Evolutionary conservation across 75 land plant species (phyloP).

Genomic region (Chamaecyparis obtusa): DNA sequence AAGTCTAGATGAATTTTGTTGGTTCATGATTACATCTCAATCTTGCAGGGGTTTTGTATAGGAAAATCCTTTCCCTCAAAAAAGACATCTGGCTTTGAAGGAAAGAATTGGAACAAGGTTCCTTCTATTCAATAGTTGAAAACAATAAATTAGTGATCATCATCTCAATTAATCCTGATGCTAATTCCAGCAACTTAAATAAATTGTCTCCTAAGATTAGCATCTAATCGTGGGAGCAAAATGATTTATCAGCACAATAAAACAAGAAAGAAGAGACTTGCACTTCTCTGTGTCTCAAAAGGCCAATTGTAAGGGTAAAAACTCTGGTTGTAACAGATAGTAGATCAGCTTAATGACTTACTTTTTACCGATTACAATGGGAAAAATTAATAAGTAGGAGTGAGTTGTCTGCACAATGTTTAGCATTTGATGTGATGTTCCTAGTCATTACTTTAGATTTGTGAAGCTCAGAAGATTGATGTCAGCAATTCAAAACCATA

Average conservation of each 20-base stretch:
- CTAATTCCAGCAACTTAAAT: not conserved
- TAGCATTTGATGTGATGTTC: not conserved
- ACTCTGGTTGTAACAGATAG: not conserved
- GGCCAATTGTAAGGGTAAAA: not conserved
- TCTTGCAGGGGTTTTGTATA: not conserved
- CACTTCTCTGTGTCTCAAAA: not conserved
- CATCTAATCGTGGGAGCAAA: not conserved
- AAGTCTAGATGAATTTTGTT: not conserved
- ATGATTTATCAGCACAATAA: not conserved
- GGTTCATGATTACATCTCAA: no score
- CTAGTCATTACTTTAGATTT: not conserved
- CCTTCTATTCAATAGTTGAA: not conserved
- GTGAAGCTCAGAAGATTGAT: not conserved
- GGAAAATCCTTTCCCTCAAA: not conserved
- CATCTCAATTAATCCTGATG: not conserved
- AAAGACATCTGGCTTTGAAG: not conserved
- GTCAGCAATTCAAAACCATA: not conserved
- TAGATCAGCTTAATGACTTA: not conserved
- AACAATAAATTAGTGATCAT: not conserved
- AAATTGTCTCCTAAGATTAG: not conserved
- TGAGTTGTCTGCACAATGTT: not conserved
- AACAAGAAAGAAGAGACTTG: not conserved
- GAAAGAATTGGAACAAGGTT: not conserved
- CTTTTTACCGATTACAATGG: not conserved
- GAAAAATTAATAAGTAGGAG: not conserved